Conservation (phyloP, 23 red algal species). For the Gracilaria caudata region DNA sequence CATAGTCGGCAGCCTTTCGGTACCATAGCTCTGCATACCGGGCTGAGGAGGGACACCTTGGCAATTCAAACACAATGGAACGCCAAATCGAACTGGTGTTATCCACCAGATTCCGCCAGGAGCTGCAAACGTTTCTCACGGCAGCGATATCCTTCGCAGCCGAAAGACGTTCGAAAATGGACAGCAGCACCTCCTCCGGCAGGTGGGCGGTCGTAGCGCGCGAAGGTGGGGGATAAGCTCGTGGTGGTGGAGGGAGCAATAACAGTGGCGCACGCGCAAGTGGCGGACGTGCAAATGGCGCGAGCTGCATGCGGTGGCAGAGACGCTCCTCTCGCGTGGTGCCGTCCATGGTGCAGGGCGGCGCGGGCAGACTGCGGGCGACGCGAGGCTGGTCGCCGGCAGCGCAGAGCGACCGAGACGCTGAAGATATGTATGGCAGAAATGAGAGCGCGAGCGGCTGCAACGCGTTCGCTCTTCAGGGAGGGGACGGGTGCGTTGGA, state of each 20-base stretch:
- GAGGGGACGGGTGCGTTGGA: background rate
- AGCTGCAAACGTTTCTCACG: slow-evolving; percentile 38
- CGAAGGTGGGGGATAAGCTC: background rate
- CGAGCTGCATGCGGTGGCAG: background rate
- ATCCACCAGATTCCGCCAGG: slow-evolving; percentile 47
- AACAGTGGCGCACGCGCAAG: background rate
- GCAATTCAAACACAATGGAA: slow-evolving; percentile 62
- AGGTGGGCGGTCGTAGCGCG: slow-evolving; percentile 11
- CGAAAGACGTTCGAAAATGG: slow-evolving; percentile 55
- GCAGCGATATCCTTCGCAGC: slow-evolving; percentile 39
- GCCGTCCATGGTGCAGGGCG: background rate
- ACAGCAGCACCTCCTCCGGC: slow-evolving; percentile 58
- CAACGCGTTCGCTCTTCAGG: no score
- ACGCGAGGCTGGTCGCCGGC: background rate
- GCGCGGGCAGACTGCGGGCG: background rate
- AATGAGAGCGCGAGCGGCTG: no score
- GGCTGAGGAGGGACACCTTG: slow-evolving; percentile 26
- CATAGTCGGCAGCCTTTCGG: slow-evolving; percentile 59
- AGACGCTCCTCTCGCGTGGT: background rate
- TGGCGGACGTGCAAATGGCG: background rate
- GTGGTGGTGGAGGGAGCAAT: background rate
- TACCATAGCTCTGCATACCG: slow-evolving; percentile 59
- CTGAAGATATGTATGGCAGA: no score
- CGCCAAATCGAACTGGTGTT: slow-evolving; percentile 44
- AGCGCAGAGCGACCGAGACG: no score